Conservation (phyloP, 2,329 filamentous ascomycete species). For the Trichoderma atroviride region DNA sequence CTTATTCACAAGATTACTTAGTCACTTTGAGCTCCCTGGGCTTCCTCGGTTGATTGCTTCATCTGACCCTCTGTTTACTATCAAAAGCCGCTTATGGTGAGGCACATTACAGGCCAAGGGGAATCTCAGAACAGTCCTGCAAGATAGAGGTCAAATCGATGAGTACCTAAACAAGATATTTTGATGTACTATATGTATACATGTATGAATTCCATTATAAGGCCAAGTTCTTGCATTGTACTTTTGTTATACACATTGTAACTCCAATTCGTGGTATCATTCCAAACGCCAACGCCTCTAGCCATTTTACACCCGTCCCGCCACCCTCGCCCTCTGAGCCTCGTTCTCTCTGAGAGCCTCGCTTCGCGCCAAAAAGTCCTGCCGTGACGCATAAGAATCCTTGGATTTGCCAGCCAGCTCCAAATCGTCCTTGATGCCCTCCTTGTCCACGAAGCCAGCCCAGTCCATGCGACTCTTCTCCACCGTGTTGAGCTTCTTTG, state of each 20-base stretch:
- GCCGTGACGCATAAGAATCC: conserved; percentile 61
- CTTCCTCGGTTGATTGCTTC: too few relatives aligned
- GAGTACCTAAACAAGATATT: neutral
- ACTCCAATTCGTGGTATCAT: conserved; percentile 35
- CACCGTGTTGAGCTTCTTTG: conserved; percentile 69
- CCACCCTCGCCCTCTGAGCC: conserved; percentile 56
- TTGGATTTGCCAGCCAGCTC: conserved; percentile 66
- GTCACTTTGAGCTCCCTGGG: too few relatives aligned
- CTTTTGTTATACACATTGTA: neutral
- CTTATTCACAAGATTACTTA: too few relatives aligned
- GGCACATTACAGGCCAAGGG: neutral
- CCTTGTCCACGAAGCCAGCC: conserved; percentile 71
- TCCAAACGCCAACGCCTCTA: conserved; percentile 31
- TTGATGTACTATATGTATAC: neutral
- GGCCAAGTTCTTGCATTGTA: neutral
- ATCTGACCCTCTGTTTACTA: too few relatives aligned
- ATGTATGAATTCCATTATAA: neutral
- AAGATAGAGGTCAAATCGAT: neutral
- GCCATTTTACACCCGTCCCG: conserved; percentile 38
- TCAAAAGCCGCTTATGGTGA: too few relatives aligned
- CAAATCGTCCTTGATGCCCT: conserved; percentile 70
- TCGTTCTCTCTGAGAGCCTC: conserved; percentile 65
- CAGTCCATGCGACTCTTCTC: conserved; percentile 75
- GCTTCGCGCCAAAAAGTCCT: conserved; percentile 68
- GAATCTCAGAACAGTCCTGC: too few relatives aligned